Conservation (phyloP, 805 yeast genomes). For the Sungouiozyma ichnusensis region DNA sequence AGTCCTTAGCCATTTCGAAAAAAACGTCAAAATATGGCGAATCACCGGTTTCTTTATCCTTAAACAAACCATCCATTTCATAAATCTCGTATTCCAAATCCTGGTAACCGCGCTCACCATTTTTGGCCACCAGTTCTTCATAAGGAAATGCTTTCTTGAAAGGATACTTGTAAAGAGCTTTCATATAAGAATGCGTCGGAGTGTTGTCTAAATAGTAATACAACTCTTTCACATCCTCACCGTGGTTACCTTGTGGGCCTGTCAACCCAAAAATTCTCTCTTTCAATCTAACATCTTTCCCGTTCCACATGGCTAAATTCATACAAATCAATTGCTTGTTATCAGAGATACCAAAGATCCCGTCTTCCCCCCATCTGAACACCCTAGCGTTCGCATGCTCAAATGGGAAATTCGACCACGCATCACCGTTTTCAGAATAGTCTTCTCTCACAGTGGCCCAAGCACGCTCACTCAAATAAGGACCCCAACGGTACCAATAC, state of each 20-base stretch:
- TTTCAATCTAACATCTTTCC: conserved; percentile 71
- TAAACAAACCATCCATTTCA: conserved; percentile 63
- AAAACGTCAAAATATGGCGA: conserved; percentile 78
- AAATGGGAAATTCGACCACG: conserved; percentile 83
- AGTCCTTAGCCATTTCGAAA: conserved; percentile 83
- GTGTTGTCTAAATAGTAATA: conserved; percentile 84
- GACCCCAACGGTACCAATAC: conserved; percentile 88
- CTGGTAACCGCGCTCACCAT: conserved; percentile 49
- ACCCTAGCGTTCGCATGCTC: conserved; percentile 73
- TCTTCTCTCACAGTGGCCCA: conserved; percentile 87
- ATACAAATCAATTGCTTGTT: conserved; percentile 67
- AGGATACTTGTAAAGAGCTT: conserved; percentile 88
- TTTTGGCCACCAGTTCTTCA: conserved; percentile 57
- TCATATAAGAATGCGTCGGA: conserved; percentile 88
- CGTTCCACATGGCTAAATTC: conserved; percentile 88
- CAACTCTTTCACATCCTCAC: conserved; percentile 85
- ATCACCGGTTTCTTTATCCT: conserved; percentile 45
- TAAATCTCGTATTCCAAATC: conserved; percentile 73
- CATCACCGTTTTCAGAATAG: conserved; percentile 76
- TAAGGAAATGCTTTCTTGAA: conserved; percentile 69
- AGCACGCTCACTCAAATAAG: conserved; percentile 77
- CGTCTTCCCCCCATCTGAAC: conserved; percentile 95
- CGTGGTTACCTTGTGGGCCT: conserved; percentile 91
- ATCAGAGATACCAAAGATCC: conserved; percentile 82
- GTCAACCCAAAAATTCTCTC: conserved; percentile 84